Base-by-base conservation (phyloP, 2,329 filamentous ascomycete species). In the Colletotrichum orbiculare region DNA sequence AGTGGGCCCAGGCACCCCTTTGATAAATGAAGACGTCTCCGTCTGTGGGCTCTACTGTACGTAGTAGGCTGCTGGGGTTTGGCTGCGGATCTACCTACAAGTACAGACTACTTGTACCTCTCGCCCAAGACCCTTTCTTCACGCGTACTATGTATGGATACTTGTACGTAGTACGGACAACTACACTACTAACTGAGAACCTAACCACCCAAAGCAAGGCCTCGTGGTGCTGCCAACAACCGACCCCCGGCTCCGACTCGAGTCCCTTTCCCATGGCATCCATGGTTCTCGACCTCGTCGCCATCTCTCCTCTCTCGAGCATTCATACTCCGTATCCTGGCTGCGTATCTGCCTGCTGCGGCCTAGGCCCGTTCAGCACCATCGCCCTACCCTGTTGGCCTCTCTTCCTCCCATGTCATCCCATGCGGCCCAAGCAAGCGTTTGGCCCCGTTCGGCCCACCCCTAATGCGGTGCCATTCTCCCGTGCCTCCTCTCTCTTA, bases 351-450 rank as follows among this genome's bases (percentile, higher is more conserved):
- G 25, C 25, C 38, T 9, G 39, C 25, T 54, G 52, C 52, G 41
- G 52, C 13, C 53, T 46, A 55, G 42, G 34, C 35, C 42, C 53
- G 42, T 25, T 39, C 10, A 11, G 4, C 10, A 3, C 42, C 42
- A 45, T 13, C 8, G 8, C 43, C 9, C 37, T 25, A 33, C 49
- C 35, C 17, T 42, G 50, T 7, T 54, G 15, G 50, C 38, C 12
- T 17, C 33, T 34, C 25, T 25, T 35, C 25, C 50, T 34, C 34
- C 58, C 49, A 55, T 54, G 56, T 55, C 43, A 38, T 64, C 42
- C 57, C 41, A 61, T 62, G 62, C 46, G 41, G 37, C 45, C 62
- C 57, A 65, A 65, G 62, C 50, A 61, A 46, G 62, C 39, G 62
- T 55, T 62, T 65, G 57, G 58, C 58, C 58, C 62, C 34, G 37